Percentiles rank a stretch among this genome's conserved stretches.
Evolutionary conservation across 1,139 yeast genomes (phyloP).

Genomic region (Scheffersomyces segobiensis): DNA sequence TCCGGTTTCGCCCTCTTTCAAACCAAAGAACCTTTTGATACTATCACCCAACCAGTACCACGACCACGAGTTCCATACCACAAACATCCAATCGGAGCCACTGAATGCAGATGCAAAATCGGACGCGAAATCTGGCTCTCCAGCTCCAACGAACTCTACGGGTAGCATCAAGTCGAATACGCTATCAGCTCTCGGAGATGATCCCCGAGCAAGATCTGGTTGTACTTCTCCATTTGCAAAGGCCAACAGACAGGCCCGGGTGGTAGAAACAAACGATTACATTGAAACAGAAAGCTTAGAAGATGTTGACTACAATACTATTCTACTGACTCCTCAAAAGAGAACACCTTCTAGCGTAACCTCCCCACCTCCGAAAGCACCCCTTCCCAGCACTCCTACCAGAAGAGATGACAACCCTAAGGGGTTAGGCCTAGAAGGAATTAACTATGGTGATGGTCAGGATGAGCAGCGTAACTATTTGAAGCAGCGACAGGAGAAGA

Average conservation of each 20-base stretch:
- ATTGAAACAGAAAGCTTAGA: constrained; percentile 19
- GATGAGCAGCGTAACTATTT: background rate
- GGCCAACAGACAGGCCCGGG: constrained; percentile 49
- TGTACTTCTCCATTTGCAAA: constrained; percentile 46
- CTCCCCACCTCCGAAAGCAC: constrained; percentile 40
- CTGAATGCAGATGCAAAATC: constrained; percentile 1
- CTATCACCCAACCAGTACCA: constrained; percentile 44
- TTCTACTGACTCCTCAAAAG: constrained; percentile 18
- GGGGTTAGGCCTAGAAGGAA: constrained; percentile 45
- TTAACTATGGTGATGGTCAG: constrained; percentile 21
- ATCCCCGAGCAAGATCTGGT: constrained; percentile 21
- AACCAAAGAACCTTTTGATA: constrained; percentile 36
- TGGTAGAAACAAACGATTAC: constrained; percentile 41
- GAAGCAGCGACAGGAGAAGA: constrained; percentile 3
- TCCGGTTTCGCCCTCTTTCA: constrained; percentile 10
- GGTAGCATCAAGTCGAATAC: constrained; percentile 2
- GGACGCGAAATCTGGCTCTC: constrained; percentile 1
- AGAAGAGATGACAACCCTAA: constrained; percentile 25
- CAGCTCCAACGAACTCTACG: constrained; percentile 2
- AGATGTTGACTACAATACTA: constrained; percentile 10
- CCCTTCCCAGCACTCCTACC: constrained; percentile 26
- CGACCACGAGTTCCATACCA: constrained; percentile 34
- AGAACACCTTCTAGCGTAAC: constrained; percentile 9
- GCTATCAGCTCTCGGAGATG: constrained; percentile 17
- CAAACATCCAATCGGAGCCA: constrained; percentile 10